A percentile compares a stretch with the other conserved stretches of the same genome.
phyloP scores from a whole-genome alignment of 2,329 filamentous ascomycete genomes.

The Diaporthe citri region DNA sequence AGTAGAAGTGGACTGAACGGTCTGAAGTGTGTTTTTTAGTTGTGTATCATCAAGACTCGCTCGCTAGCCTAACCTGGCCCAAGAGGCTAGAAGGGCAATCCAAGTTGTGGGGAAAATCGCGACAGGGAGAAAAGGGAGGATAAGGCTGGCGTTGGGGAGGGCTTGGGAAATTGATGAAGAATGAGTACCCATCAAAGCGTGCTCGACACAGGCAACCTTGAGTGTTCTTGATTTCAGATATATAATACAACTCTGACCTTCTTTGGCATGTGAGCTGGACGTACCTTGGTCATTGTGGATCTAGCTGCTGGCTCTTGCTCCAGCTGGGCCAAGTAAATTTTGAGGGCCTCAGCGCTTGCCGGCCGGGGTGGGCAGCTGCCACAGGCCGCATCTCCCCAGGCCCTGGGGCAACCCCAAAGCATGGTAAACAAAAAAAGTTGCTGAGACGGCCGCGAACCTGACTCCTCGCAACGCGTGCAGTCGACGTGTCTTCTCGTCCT shows the following conservation, averaged over 20 bases:
- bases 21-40: not conserved
- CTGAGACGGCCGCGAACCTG: constrained; percentile 31
- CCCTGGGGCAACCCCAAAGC: constrained; percentile 21
- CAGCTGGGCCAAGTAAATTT: not conserved
- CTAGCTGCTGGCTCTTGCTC: not conserved
- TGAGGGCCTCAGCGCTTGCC: constrained; percentile 20
- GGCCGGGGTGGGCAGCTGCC: constrained; percentile 3
- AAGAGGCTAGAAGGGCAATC: too few relatives aligned
- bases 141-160: not conserved
- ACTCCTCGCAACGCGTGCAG: constrained; percentile 37
- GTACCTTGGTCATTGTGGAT: not conserved
- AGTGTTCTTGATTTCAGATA: not conserved
- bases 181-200: not conserved
- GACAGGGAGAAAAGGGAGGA: not conserved
- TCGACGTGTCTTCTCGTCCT: constrained; percentile 37
- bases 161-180: not conserved
- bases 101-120: not conserved
- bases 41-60: not conserved
- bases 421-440: constrained; percentile 39
- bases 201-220: not conserved
- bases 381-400: constrained; percentile 19
- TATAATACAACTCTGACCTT: not conserved
- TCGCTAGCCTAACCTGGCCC: not conserved
- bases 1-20: constrained; percentile 11
- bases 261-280: not conserved